phyloP scores from a whole-genome alignment of 2,329 filamentous ascomycete genomes.

The Penicillium corylophilum region DNA sequence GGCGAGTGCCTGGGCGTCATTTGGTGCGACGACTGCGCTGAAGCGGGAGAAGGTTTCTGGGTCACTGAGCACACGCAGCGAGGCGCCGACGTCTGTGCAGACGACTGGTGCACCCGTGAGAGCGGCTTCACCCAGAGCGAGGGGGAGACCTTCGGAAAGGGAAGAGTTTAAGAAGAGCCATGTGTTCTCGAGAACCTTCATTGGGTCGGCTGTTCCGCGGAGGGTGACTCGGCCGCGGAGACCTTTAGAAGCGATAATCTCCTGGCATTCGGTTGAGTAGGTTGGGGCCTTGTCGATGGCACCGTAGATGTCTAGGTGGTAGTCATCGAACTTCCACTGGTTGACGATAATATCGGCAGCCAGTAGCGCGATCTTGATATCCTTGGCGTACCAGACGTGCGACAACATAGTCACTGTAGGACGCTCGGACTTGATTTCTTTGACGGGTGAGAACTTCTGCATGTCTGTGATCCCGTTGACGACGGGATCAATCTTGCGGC shows the following conservation, averaged over 20 bases:
- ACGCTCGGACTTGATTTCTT: constrained; percentile 57
- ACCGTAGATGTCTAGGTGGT: constrained; percentile 62
- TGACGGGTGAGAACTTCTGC: constrained; percentile 61
- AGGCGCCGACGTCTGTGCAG: constrained; percentile 44
- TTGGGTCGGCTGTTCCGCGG: constrained; percentile 57
- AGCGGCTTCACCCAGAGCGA: constrained; percentile 49
- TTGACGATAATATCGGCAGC: constrained; percentile 66
- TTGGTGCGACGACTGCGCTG: constrained; percentile 64
- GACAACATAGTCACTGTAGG: constrained; percentile 67
- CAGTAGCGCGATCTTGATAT: constrained; percentile 64
- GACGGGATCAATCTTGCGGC: constrained; percentile 62
- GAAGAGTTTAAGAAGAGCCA: constrained; percentile 56
- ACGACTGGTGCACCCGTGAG: constrained; percentile 47
- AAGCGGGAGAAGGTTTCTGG: constrained; percentile 51
- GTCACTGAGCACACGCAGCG: constrained; percentile 42
- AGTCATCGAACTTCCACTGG: constrained; percentile 64
- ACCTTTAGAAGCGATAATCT: constrained; percentile 57
- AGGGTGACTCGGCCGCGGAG: constrained; percentile 53
- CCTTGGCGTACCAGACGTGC: constrained; percentile 56
- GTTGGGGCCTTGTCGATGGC: constrained; percentile 62
- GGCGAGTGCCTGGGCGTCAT: constrained; percentile 61
- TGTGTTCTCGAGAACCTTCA: constrained; percentile 55
- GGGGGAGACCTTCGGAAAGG: constrained; percentile 46
- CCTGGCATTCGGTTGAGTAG: constrained; percentile 60
- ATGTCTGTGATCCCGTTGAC: constrained; percentile 66